A percentile compares a stretch with the other conserved stretches of the same genome.
phyloP scores from a whole-genome alignment of 2,329 filamentous ascomycete genomes.

The Rosellinia necatrix region DNA sequence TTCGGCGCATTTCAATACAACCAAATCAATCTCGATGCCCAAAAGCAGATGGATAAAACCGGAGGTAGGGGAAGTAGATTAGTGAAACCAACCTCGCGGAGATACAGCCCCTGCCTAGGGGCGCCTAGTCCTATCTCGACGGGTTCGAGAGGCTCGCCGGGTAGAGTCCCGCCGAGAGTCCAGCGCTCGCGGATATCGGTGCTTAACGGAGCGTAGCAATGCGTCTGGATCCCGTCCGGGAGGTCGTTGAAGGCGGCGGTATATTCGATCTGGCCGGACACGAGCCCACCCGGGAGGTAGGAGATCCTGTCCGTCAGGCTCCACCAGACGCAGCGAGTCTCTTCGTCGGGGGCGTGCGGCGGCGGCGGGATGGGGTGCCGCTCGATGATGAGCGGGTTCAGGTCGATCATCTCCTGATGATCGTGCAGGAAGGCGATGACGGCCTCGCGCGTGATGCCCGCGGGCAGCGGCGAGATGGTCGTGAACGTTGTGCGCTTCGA shows the following conservation, averaged over 20 bases:
- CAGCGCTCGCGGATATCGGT: constrained; percentile 80
- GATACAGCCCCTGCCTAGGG: constrained; percentile 72
- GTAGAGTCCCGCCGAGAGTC: constrained; percentile 72
- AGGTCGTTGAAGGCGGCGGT: constrained; percentile 81
- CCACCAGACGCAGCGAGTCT: constrained; percentile 77
- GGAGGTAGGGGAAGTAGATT: too few species aligned
- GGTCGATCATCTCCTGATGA: constrained; percentile 82
- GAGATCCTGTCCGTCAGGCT: constrained; percentile 76
- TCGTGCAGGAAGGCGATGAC: constrained; percentile 77
- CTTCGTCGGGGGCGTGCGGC: constrained; percentile 68
- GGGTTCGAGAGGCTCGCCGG: constrained; percentile 69
- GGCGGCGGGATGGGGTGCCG: constrained; percentile 72
- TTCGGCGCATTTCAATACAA: too few species aligned
- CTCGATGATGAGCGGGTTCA: constrained; percentile 81
- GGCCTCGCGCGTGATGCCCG: constrained; percentile 68
- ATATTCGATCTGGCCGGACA: constrained; percentile 66
- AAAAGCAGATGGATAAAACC: too few species aligned
- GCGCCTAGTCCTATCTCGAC: constrained; percentile 69
- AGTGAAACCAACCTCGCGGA: constrained; percentile 69
- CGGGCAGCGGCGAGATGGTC: constrained; percentile 76
- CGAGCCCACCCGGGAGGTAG: constrained; percentile 30
- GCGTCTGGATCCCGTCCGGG: constrained; percentile 74
- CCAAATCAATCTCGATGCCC: too few species aligned
- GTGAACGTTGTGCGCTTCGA: constrained; percentile 75
- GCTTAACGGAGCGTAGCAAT: constrained; percentile 81